These are phyloP conservation scores for Yarrowia sp. DNA, from an alignment of 805 yeast species.

Conservation along the genomic window DNA sequence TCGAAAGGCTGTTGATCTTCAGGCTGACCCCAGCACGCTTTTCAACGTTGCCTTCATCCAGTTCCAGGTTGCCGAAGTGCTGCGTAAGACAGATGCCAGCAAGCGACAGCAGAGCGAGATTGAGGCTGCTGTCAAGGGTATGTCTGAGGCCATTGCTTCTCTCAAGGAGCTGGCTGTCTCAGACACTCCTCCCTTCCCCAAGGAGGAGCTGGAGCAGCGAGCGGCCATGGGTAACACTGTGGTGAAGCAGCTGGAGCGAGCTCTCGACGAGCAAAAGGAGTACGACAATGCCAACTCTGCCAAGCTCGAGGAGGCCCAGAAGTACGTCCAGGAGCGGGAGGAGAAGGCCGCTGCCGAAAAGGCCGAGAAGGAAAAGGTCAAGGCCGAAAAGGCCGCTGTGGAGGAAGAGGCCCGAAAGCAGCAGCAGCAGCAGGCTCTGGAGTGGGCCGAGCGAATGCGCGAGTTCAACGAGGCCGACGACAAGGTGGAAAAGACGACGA, in stretches of 20 bases:
- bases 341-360: slow-evolving; percentile 50
- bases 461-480: slow-evolving; percentile 41
- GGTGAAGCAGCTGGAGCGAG: slow-evolving; percentile 65
- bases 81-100: slow-evolving; percentile 58
- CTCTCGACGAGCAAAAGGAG: slow-evolving; percentile 67
- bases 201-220: slow-evolving; percentile 77
- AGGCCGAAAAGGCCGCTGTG: slow-evolving; percentile 35
- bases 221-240: slow-evolving; percentile 84
- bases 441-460: slow-evolving; percentile 45
- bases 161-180: slow-evolving; percentile 61
- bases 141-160: slow-evolving; percentile 59
- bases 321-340: slow-evolving; percentile 48
- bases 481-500: slow-evolving; percentile 30
- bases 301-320: slow-evolving; percentile 72
- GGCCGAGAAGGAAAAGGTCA: slow-evolving; percentile 39
- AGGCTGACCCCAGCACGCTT: slow-evolving; percentile 48
- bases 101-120: slow-evolving; percentile 65
- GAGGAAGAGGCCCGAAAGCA: slow-evolving; percentile 36
- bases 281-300: slow-evolving; percentile 56
- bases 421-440: slow-evolving; percentile 38
- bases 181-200: slow-evolving; percentile 69
- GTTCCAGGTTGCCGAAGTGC: slow-evolving; percentile 81
- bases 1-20: slow-evolving; percentile 51
- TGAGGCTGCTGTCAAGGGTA: slow-evolving; percentile 52
- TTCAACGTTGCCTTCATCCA: slow-evolving; percentile 83